Evolutionary conservation across 1,139 yeast genomes (phyloP).

Genomic region (Geotrichum klebahnii): DNA sequence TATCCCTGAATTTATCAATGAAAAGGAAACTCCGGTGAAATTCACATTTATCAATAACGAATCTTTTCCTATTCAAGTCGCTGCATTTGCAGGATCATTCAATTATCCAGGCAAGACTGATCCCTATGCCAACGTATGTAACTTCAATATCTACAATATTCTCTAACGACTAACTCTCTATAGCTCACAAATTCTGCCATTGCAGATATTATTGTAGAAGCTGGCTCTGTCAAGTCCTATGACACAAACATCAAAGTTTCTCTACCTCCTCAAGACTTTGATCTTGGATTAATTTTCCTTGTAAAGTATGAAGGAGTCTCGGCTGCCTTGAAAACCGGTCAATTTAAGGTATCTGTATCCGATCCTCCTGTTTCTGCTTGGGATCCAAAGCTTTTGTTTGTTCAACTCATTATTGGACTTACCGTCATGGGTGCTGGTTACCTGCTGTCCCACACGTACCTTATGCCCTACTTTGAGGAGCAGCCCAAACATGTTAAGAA

Average conservation of each 20-base stretch:
- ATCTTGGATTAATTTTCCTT: conserved; percentile 58
- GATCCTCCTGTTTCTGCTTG: conserved; percentile 67
- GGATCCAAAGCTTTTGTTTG: conserved; percentile 65
- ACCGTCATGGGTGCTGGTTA: conserved; percentile 53
- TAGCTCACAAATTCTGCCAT: conserved; percentile 45
- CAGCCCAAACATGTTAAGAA: conserved; percentile 29
- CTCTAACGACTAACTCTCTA: conserved; percentile 41
- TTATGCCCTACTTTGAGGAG: conserved; percentile 40
- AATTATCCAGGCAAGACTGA: conserved; percentile 49
- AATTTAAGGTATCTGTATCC: conserved; percentile 53
- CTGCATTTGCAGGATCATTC: conserved; percentile 74
- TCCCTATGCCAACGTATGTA: conserved; percentile 41
- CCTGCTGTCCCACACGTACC: conserved; percentile 45
- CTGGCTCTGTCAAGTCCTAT: neutral
- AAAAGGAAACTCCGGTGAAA: conserved; percentile 52
- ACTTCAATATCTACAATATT: too few species aligned
- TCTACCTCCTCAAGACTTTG: conserved; percentile 55
- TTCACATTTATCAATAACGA: conserved; percentile 60
- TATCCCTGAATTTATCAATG: conserved; percentile 40
- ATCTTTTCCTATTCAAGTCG: conserved; percentile 49
- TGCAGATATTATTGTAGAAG: neutral
- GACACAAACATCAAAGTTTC: conserved; percentile 41
- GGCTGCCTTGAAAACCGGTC: conserved; percentile 54
- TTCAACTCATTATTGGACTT: conserved; percentile 53
- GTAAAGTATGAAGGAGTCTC: conserved; percentile 49